A percentile compares a stretch with the other conserved stretches of the same genome.
Conservation (phyloP, 1,284 basidiomycete genomes). For the Kwoniella shivajii region DNA sequence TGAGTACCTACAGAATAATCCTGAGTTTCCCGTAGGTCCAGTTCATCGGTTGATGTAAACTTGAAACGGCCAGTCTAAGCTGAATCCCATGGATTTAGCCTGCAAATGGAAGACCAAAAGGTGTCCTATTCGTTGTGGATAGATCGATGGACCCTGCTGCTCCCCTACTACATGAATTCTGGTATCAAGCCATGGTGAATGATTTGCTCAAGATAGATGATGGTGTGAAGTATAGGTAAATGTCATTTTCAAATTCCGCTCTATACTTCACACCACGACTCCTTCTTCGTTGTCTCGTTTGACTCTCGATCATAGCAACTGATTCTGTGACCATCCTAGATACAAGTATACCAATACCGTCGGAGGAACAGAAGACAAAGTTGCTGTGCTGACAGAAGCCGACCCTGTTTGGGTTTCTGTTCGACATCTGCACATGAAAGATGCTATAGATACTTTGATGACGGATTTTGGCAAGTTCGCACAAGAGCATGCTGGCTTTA, state of each 20-base stretch:
- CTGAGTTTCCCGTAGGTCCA: slow-evolving; percentile 76
- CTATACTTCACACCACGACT: neutral
- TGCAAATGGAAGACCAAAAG: slow-evolving; percentile 60
- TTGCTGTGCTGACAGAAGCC: slow-evolving; percentile 76
- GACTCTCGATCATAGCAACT: neutral
- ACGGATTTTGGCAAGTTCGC: slow-evolving; percentile 91
- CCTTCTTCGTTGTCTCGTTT: neutral
- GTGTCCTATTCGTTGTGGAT: slow-evolving; percentile 89
- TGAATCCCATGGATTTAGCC: slow-evolving; percentile 19
- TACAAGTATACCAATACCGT: slow-evolving; percentile 81
- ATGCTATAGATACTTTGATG: slow-evolving; percentile 95
- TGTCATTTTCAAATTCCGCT: neutral
- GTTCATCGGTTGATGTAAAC: neutral
- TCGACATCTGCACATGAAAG: slow-evolving; percentile 97
- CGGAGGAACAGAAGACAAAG: slow-evolving; percentile 83
- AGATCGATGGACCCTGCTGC: slow-evolving; percentile 90
- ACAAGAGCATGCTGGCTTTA: slow-evolving; percentile 89
- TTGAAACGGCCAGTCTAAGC: neutral
- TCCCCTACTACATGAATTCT: slow-evolving; percentile 95
- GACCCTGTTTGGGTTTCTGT: slow-evolving; percentile 91
- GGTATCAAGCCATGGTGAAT: slow-evolving; percentile 98
- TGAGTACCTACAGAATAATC: slow-evolving; percentile 78
- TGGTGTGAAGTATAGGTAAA: slow-evolving; percentile 78
- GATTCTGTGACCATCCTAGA: slow-evolving; percentile 51
- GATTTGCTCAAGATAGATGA: slow-evolving; percentile 87